These are phyloP conservation scores for Neurospora cerealis DNA, from an alignment of 495 filamentous ascomycete genomes.

Conservation along the genomic window DNA sequence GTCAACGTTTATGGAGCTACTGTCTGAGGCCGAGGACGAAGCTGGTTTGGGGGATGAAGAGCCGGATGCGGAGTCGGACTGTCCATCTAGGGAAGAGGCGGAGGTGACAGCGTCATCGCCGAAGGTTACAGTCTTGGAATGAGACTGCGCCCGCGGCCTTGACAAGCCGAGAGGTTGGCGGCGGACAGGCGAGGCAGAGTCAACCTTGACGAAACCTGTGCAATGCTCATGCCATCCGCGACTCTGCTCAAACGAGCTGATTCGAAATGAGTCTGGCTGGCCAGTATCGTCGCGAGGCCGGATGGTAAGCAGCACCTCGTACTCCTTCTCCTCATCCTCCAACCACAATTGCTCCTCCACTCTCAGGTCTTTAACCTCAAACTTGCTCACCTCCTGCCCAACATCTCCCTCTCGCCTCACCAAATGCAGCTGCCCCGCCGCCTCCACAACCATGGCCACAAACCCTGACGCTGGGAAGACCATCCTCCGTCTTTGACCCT, in stretches of 20 bases:
- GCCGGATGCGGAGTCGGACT: slow-evolving; percentile 6
- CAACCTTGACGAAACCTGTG: slow-evolving; percentile 26
- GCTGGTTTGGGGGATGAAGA: slow-evolving; percentile 2
- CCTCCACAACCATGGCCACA: slow-evolving; percentile 40
- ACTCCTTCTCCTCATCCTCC: slow-evolving; percentile 14
- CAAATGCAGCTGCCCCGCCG: slow-evolving; percentile 13
- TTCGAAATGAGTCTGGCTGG: slow-evolving; percentile 23
- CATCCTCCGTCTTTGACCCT: slow-evolving; percentile 8
- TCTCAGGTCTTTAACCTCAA: slow-evolving; percentile 15
- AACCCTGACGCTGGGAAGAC: slow-evolving; percentile 40
- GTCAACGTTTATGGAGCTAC: not conserved
- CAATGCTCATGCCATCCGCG: slow-evolving; percentile 25
- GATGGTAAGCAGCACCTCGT: slow-evolving; percentile 18
- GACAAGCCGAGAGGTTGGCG: not conserved
- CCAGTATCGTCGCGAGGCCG: slow-evolving; percentile 8
- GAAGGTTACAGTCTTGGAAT: not conserved
- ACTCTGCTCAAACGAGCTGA: slow-evolving; percentile 23
- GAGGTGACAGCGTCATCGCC: not conserved
- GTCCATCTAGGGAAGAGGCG: not conserved
- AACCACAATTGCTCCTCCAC: slow-evolving; percentile 16
- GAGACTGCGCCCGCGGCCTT: slow-evolving; percentile 9
- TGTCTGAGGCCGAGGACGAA: slow-evolving; percentile 13
- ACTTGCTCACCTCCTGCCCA: slow-evolving; percentile 16
- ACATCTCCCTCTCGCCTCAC: slow-evolving; percentile 2
- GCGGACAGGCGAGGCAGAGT: slow-evolving; percentile 15